Evolutionary conservation across 768 basidiomycete species (phyloP).

Genomic region (Rhizopogon vesiculosus): DNA sequence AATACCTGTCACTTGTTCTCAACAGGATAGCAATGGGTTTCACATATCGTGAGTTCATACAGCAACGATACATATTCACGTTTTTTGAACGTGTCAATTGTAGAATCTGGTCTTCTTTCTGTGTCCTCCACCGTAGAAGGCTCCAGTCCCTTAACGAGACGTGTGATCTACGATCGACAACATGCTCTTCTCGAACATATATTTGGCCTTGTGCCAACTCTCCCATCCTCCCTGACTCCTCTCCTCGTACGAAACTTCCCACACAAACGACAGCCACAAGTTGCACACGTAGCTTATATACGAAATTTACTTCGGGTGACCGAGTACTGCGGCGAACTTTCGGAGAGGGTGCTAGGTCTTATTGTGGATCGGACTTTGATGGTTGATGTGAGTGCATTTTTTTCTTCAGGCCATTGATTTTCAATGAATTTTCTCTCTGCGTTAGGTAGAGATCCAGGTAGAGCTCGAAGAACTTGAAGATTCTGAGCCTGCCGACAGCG

Average conservation of each 20-base stretch:
- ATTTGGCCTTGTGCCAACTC: slow-evolving; percentile 86
- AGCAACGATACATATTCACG: neutral
- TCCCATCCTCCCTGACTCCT: slow-evolving; percentile 82
- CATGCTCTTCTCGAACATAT: slow-evolving; percentile 85
- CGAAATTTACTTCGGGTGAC: slow-evolving; percentile 81
- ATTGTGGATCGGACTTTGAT: slow-evolving; percentile 94
- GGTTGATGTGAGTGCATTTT: slow-evolving; percentile 71
- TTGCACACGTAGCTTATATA: slow-evolving; percentile 83
- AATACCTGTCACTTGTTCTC: slow-evolving; percentile 84
- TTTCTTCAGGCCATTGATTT: neutral
- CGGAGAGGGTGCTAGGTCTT: slow-evolving; percentile 77
- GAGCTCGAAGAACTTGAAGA: slow-evolving; percentile 90
- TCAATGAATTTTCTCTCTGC: neutral
- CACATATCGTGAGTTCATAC: slow-evolving; percentile 70
- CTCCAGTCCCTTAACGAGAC: slow-evolving; percentile 73
- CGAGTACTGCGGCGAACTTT: slow-evolving; percentile 83
- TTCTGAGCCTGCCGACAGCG: slow-evolving; percentile 45
- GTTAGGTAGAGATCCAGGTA: slow-evolving; percentile 95
- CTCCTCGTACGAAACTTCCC: slow-evolving; percentile 85
- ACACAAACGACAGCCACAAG: slow-evolving; percentile 83
- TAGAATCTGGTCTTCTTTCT: slow-evolving; percentile 71
- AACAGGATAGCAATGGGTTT: slow-evolving; percentile 80
- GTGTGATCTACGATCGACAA: slow-evolving; percentile 79
- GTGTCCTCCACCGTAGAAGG: slow-evolving; percentile 54
- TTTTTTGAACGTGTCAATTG: slow-evolving; percentile 4